A percentile compares a stretch with the other conserved stretches of the same genome.
Evolutionary conservation across 352 stramenopile genomes (phyloP).

Genomic region (Phytophthora agathidicida): DNA sequence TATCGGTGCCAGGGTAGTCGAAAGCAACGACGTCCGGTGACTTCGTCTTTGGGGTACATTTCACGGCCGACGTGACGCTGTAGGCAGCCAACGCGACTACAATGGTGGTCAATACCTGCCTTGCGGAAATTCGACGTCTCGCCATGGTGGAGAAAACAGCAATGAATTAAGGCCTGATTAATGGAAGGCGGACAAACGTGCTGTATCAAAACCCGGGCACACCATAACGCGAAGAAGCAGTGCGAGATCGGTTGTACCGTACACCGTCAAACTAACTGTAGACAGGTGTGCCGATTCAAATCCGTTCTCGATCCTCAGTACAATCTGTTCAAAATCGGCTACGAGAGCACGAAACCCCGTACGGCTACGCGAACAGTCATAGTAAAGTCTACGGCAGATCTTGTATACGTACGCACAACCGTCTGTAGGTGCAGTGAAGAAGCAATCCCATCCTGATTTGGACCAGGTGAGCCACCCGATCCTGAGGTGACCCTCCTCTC

Average conservation of each 20-base stretch:
- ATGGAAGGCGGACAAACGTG: background rate
- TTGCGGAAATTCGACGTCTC: conserved; percentile 9
- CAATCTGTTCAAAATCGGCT: no score
- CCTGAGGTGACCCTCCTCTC: no score
- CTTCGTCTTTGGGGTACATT: conserved; percentile 26
- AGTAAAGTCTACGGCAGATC: no score
- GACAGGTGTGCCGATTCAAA: no score
- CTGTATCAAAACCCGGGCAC: background rate
- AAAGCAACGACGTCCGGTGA: conserved; percentile 8
- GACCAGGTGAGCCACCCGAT: no score
- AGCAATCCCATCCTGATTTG: no score
- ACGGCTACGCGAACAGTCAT: no score
- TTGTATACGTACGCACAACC: no score
- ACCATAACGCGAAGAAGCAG: conserved; percentile 9
- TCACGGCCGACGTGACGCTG: conserved; percentile 13
- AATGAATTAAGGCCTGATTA: conserved; percentile 8
- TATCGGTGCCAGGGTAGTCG: conserved; percentile 19
- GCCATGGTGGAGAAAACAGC: conserved; percentile 14
- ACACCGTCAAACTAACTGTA: no score
- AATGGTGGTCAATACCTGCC: conserved; percentile 8
- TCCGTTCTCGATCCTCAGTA: no score
- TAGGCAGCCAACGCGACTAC: conserved; percentile 8
- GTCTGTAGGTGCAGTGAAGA: no score
- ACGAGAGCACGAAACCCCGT: no score
- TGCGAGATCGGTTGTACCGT: conserved; percentile 10